Conservation (phyloP, 139 green algal species). For the Chloropicon primus region DNA sequence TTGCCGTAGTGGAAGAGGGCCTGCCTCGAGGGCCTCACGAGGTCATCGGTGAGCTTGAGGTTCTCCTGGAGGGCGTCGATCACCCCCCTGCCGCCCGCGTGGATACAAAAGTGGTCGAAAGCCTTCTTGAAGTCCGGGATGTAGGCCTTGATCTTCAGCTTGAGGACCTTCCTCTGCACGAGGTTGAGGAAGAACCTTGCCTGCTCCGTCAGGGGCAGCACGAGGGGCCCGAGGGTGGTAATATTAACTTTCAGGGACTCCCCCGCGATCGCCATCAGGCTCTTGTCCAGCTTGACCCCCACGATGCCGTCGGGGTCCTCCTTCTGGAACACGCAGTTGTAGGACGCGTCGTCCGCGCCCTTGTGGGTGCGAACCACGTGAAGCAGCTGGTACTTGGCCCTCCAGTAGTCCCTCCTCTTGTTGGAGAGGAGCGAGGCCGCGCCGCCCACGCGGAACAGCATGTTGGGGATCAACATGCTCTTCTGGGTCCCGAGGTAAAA, state of each 20-base stretch:
- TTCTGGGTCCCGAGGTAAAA: slow-evolving; percentile 78
- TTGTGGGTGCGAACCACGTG: slow-evolving; percentile 83
- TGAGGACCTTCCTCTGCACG: slow-evolving; percentile 57
- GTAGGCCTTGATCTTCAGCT: slow-evolving; percentile 54
- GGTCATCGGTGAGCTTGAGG: slow-evolving; percentile 44
- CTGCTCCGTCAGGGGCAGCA: slow-evolving; percentile 88
- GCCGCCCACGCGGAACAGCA: slow-evolving; percentile 85
- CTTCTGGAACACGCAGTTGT: slow-evolving; percentile 66
- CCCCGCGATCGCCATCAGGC: slow-evolving; percentile 86
- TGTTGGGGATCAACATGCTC: slow-evolving; percentile 96
- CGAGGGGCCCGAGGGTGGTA: slow-evolving; percentile 85
- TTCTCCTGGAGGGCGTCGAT: slow-evolving; percentile 96
- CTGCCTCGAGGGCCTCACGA: slow-evolving; percentile 60
- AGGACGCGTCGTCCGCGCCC: slow-evolving; percentile 73
- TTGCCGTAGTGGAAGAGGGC: slow-evolving; percentile 76
- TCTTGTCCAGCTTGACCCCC: slow-evolving; percentile 72
- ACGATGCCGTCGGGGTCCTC: slow-evolving; percentile 27
- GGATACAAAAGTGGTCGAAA: slow-evolving; percentile 96
- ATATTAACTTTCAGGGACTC: slow-evolving; percentile 84
- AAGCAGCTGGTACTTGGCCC: slow-evolving; percentile 70
- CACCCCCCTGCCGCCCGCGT: slow-evolving; percentile 58
- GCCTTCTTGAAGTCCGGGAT: slow-evolving; percentile 96
- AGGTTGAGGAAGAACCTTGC: slow-evolving; percentile 84
- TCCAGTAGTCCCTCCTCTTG: slow-evolving; percentile 43
- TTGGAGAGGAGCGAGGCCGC: slow-evolving; percentile 89